These are phyloP conservation scores for Suillus variegatus DNA, from an alignment of 768 basidiomycete genomes.

Conservation along the genomic window DNA sequence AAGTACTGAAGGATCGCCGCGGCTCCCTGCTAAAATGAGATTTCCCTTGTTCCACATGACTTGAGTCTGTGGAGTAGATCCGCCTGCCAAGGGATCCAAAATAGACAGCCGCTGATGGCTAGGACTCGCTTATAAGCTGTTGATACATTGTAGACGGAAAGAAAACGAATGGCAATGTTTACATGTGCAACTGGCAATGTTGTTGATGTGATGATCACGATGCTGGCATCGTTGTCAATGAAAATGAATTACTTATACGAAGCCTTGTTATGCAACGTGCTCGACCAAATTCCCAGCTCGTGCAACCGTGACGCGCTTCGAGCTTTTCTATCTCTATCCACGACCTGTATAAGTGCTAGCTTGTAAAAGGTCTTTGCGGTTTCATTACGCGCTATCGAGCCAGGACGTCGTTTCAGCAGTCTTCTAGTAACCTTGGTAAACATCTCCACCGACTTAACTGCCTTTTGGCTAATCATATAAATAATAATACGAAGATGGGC, in stretches of 20 bases:
- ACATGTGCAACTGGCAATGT: background rate
- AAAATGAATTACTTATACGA: background rate
- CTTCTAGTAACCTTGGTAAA: background rate
- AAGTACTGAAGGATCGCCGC: background rate
- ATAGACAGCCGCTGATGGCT: background rate
- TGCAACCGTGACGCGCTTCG: background rate
- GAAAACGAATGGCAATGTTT: background rate
- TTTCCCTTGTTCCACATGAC: background rate
- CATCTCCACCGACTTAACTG: background rate
- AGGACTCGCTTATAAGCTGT: background rate
- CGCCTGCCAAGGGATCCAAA: background rate
- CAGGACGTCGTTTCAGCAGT: background rate
- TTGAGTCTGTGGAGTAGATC: background rate
- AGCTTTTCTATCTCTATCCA: constrained; percentile 3
- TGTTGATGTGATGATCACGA: background rate
- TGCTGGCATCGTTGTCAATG: background rate
- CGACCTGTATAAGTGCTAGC: background rate
- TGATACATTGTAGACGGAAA: background rate
- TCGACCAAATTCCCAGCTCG: constrained; percentile 1
- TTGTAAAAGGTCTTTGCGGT: background rate
- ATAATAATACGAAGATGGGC: constrained; percentile 17
- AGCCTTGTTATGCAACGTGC: background rate
- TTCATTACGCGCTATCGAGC: background rate
- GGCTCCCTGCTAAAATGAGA: background rate
- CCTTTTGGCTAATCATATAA: background rate